Percentiles rank a stretch among this genome's conserved stretches.
These are phyloP conservation scores for Leccinum broughii DNA, from an alignment of 768 basidiomycete genomes.

Conservation along the genomic window DNA sequence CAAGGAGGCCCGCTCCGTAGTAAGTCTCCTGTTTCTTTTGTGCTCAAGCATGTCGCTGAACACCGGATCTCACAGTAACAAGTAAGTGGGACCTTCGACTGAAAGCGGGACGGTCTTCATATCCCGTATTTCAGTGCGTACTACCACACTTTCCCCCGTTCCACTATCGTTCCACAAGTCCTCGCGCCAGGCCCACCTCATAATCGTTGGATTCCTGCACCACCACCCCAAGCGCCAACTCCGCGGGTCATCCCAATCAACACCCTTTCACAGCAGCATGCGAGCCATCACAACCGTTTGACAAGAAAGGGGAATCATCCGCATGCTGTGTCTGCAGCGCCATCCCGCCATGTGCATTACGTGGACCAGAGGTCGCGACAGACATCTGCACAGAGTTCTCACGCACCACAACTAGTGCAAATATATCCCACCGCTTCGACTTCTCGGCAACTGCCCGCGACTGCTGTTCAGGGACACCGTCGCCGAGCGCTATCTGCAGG, in stretches of 20 bases:
- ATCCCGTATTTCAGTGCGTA: conserved; percentile 19
- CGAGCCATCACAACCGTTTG: conserved; percentile 2
- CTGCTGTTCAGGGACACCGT: conserved; percentile 15
- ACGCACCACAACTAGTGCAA: neutral
- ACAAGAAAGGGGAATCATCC: conserved; percentile 7
- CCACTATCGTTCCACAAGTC: conserved; percentile 4
- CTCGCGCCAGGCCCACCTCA: neutral
- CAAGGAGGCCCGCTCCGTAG: conserved; percentile 22
- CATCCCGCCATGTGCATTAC: conserved; percentile 31
- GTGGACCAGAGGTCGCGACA: conserved; percentile 18
- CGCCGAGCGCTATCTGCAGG: conserved; percentile 26
- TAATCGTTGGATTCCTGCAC: neutral
- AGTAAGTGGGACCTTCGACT: conserved; percentile 26
- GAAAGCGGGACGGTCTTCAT: conserved; percentile 14
- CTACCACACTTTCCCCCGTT: conserved; percentile 33
- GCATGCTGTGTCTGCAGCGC: conserved; percentile 14
- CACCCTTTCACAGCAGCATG: conserved; percentile 8
- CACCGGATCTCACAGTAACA: conserved; percentile 13
- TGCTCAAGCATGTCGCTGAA: conserved; percentile 11
- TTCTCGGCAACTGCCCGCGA: neutral
- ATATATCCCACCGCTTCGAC: conserved; percentile 4
- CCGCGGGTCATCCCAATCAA: conserved; percentile 4
- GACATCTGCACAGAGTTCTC: conserved; percentile 9
- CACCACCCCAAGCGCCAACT: conserved; percentile 5
- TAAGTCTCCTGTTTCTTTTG: conserved; percentile 7